Percentiles rank a stretch among this genome's conserved stretches.
phyloP scores from a whole-genome alignment of 1,284 basidiomycete genomes.

The Gastroboletus turbinatus region DNA sequence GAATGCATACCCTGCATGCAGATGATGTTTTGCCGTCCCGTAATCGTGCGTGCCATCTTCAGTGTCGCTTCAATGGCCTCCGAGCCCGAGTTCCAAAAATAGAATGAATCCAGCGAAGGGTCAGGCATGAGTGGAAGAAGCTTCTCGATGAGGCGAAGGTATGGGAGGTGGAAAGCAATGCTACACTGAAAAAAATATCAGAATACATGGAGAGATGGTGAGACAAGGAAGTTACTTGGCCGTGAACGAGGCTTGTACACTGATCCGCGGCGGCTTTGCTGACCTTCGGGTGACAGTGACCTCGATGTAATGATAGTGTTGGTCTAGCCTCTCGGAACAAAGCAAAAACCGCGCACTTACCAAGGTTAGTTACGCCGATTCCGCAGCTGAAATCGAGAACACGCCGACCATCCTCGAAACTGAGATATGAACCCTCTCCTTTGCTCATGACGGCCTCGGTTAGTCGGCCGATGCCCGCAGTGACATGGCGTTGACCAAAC shows the following conservation, averaged over 20 bases:
- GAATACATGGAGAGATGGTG: background rate
- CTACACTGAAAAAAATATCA: slow-evolving; percentile 55
- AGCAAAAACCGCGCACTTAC: slow-evolving; percentile 38
- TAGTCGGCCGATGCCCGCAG: slow-evolving; percentile 64
- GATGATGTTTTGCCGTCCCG: slow-evolving; percentile 85
- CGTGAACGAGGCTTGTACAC: slow-evolving; percentile 79
- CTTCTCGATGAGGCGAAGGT: slow-evolving; percentile 74
- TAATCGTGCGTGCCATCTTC: slow-evolving; percentile 78
- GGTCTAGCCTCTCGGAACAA: background rate
- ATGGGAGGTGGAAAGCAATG: slow-evolving; percentile 76
- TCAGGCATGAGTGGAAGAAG: slow-evolving; percentile 85
- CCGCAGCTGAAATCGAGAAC: slow-evolving; percentile 86
- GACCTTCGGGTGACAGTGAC: slow-evolving; percentile 86
- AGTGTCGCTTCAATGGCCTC: slow-evolving; percentile 86
- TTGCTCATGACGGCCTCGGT: slow-evolving; percentile 75
- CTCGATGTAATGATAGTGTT: slow-evolving; percentile 37
- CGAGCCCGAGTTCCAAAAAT: slow-evolving; percentile 94
- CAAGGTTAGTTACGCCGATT: slow-evolving; percentile 81
- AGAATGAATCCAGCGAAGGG: slow-evolving; percentile 88
- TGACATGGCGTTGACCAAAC: slow-evolving; percentile 68
- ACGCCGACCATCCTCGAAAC: slow-evolving; percentile 66
- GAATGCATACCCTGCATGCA: slow-evolving; percentile 71
- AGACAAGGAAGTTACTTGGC: slow-evolving; percentile 47
- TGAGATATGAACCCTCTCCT: slow-evolving; percentile 77
- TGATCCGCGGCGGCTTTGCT: slow-evolving; percentile 86